These are phyloP conservation scores for Volvox carteri DNA, from an alignment of 163 green algal genomes.

Conservation along the genomic window DNA sequence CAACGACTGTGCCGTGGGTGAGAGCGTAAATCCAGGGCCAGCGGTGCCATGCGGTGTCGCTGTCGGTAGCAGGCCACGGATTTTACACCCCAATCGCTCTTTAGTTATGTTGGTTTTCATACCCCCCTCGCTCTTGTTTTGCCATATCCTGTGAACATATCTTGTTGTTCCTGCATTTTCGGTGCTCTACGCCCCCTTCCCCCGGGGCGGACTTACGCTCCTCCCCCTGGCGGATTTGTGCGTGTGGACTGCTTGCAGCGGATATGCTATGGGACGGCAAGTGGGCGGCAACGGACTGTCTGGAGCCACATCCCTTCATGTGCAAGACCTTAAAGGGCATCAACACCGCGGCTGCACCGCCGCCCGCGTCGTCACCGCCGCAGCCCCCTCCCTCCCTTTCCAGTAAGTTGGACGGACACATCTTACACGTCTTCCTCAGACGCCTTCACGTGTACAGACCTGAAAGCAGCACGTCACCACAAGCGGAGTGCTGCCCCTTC, in stretches of 20 bases:
- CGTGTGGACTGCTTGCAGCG: background rate
- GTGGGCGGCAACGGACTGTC: constrained; percentile 35
- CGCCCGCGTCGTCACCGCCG: background rate
- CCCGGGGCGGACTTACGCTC: no score
- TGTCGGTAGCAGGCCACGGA: no score
- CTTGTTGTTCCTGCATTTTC: background rate
- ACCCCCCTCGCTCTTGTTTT: no score
- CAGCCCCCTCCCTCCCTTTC: background rate
- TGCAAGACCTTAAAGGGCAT: constrained; percentile 36
- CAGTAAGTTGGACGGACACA: constrained; percentile 11
- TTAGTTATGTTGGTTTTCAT: no score
- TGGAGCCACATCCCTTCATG: constrained; percentile 44
- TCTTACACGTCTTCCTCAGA: no score
- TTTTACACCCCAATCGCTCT: no score
- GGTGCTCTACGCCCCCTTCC: no score
- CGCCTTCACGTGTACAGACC: no score
- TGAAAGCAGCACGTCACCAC: no score
- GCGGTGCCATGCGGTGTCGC: background rate
- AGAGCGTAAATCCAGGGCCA: background rate
- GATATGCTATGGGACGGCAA: constrained; percentile 39
- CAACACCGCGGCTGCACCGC: constrained; percentile 19
- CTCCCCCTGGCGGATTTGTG: no score
- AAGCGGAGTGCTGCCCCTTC: no score
- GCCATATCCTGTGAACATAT: no score
- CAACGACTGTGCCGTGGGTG: constrained; percentile 41